These are phyloP conservation scores for Sporisorium iseilematis-ciliati DNA, from an alignment of 1,284 basidiomycete genomes.

Conservation along the genomic window DNA sequence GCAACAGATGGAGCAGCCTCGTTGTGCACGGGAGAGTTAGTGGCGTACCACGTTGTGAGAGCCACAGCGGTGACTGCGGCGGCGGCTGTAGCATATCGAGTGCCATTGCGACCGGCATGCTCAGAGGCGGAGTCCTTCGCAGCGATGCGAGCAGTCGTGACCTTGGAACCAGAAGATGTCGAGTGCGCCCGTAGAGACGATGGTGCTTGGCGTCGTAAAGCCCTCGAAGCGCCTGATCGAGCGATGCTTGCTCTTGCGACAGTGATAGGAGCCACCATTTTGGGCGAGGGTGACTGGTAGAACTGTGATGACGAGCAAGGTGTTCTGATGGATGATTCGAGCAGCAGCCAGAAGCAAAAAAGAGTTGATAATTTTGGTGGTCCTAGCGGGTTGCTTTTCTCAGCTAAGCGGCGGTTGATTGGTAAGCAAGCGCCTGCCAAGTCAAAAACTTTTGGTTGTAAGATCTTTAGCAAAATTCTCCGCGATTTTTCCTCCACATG, in stretches of 20 bases:
- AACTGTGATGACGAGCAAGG: not conserved
- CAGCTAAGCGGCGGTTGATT: slow-evolving; percentile 36
- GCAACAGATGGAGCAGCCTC: slow-evolving; percentile 40
- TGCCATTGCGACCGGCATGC: not conserved
- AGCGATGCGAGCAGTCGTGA: slow-evolving; percentile 3
- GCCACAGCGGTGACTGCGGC: slow-evolving; percentile 22
- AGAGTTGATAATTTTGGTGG: slow-evolving; percentile 12
- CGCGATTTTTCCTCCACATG: slow-evolving; percentile 21
- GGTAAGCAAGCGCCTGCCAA: slow-evolving; percentile 20
- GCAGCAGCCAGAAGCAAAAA: slow-evolving; percentile 1
- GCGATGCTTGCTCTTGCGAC: slow-evolving; percentile 12
- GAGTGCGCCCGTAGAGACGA: slow-evolving; percentile 23
- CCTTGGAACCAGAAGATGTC: slow-evolving; percentile 19
- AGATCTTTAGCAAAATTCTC: not conserved
- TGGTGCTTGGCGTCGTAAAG: slow-evolving; percentile 5
- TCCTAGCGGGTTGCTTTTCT: slow-evolving; percentile 21
- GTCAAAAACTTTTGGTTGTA: not conserved
- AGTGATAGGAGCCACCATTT: slow-evolving; percentile 22
- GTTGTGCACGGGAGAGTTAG: slow-evolving; percentile 27
- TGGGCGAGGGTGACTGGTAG: not conserved
- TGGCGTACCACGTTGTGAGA: slow-evolving; percentile 36
- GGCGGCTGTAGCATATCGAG: slow-evolving; percentile 19
- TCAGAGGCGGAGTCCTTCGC: slow-evolving; percentile 6
- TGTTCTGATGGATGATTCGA: not conserved
- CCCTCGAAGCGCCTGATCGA: slow-evolving; percentile 15